These are phyloP conservation scores for Aspergillus melleus DNA, from an alignment of 2,329 filamentous ascomycete species.

Conservation along the genomic window DNA sequence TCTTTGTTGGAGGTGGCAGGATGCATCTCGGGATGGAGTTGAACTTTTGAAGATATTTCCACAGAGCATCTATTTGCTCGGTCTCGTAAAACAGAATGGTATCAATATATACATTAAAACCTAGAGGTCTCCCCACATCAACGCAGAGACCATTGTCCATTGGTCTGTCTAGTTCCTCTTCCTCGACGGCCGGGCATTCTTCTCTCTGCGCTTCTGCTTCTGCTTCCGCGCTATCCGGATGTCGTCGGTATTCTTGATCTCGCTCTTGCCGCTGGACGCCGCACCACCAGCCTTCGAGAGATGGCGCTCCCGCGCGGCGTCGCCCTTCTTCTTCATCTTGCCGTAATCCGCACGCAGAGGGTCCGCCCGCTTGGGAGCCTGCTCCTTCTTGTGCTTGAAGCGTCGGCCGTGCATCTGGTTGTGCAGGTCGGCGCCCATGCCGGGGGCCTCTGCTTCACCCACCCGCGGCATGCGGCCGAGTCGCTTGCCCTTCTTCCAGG, in stretches of 20 bases:
- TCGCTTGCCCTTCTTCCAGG: slow-evolving; percentile 85
- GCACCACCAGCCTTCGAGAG: slow-evolving; percentile 29
- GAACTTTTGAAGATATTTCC: neutral
- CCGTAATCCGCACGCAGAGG: slow-evolving; percentile 89
- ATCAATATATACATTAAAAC: slow-evolving; percentile 6
- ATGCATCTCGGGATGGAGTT: neutral
- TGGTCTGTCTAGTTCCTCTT: slow-evolving; percentile 47
- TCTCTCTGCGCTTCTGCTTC: slow-evolving; percentile 74
- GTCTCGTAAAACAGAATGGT: slow-evolving; percentile 1
- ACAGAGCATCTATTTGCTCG: neutral
- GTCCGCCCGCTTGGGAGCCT: slow-evolving; percentile 90
- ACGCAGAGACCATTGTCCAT: neutral
- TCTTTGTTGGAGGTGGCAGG: neutral
- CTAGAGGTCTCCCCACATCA: neutral
- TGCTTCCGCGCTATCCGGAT: slow-evolving; percentile 79
- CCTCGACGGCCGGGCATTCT: slow-evolving; percentile 80
- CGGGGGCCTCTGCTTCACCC: slow-evolving; percentile 71
- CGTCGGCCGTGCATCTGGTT: slow-evolving; percentile 51
- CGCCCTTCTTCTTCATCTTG: slow-evolving; percentile 83
- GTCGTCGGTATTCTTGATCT: slow-evolving; percentile 79
- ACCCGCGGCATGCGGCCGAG: slow-evolving; percentile 75
- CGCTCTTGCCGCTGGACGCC: slow-evolving; percentile 67
- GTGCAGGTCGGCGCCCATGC: slow-evolving; percentile 25
- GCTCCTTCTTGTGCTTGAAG: slow-evolving; percentile 84
- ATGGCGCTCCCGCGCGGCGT: slow-evolving; percentile 74